Evolutionary conservation across 129 eudicot species (phyloP).

Genomic region (Pseudognaphalium luteoalbum): DNA sequence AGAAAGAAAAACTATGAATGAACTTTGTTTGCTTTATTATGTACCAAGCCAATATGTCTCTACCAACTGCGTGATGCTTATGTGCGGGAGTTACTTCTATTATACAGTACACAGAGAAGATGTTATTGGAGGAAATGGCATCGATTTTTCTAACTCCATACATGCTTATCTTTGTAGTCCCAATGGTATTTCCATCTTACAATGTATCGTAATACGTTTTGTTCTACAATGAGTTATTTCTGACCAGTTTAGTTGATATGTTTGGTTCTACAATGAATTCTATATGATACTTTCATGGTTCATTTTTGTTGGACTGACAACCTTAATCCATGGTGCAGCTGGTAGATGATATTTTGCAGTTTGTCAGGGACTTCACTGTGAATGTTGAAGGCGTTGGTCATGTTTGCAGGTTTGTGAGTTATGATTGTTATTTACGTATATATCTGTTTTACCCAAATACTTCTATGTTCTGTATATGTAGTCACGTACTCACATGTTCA

Average conservation of each 20-base stretch:
- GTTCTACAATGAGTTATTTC: neutral
- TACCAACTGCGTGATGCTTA: constrained; percentile 9
- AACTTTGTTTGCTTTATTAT: neutral
- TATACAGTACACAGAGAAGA: constrained; percentile 44
- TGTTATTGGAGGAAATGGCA: constrained; percentile 85
- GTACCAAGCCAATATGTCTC: neutral
- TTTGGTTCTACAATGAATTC: neutral
- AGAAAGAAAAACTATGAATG: neutral
- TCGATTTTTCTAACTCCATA: constrained; percentile 84
- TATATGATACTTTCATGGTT: neutral
- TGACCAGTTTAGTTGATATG: neutral
- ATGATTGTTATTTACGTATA: neutral
- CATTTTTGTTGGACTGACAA: neutral
- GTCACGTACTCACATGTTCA: neutral
- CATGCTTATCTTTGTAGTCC: constrained; percentile 73
- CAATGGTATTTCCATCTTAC: constrained; percentile 49
- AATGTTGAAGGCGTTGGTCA: constrained; percentile 83
- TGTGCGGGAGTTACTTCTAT: neutral
- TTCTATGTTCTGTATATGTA: neutral
- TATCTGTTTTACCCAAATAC: neutral
- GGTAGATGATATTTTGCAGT: constrained; percentile 70
- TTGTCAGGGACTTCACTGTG: constrained; percentile 66
- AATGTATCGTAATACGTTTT: neutral
- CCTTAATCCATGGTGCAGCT: constrained; percentile 43
- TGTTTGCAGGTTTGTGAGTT: constrained; percentile 69